Evolutionary conservation across 305 asterid species (phyloP).

Genomic region (Salvia sclarea): DNA sequence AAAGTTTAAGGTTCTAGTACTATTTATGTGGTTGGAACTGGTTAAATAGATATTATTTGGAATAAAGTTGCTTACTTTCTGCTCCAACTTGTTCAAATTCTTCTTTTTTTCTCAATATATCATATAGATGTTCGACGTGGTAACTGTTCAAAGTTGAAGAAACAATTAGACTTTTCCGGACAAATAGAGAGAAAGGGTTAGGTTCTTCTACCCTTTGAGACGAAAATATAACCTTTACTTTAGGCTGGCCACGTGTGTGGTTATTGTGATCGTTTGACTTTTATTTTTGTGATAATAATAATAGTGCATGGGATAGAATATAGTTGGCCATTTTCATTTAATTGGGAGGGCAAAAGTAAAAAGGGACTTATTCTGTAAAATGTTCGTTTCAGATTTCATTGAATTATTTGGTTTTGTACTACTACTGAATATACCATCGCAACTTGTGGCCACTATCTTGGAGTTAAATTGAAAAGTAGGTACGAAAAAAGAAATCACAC

Average conservation of each 20-base stretch:
- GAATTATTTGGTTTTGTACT: constrained; percentile 23
- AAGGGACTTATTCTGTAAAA: neutral
- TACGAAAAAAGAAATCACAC: neutral
- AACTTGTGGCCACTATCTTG: neutral
- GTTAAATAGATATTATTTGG: constrained; percentile 40
- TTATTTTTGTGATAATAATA: neutral
- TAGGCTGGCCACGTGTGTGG: neutral
- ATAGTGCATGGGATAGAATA: constrained; percentile 1
- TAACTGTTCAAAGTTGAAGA: neutral
- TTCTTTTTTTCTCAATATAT: constrained; percentile 3
- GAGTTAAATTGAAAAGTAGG: constrained; percentile 3
- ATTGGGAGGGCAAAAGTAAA: constrained; percentile 2
- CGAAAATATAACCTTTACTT: neutral
- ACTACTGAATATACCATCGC: constrained; percentile 41
- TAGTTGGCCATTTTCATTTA: constrained; percentile 39
- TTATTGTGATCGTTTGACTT: neutral
- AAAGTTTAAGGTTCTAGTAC: constrained; percentile 42
- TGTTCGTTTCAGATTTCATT: constrained; percentile 18
- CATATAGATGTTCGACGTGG: neutral
- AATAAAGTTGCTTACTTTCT: constrained; percentile 46
- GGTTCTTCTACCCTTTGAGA: neutral
- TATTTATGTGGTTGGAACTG: constrained; percentile 47
- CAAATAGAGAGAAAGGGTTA: neutral
- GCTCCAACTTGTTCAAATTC: constrained; percentile 56
- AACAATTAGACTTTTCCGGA: neutral